A percentile compares a stretch with the other conserved stretches of the same genome.
phyloP scores from a whole-genome alignment of 2,329 filamentous ascomycete species.

The Xylariales sp. region DNA sequence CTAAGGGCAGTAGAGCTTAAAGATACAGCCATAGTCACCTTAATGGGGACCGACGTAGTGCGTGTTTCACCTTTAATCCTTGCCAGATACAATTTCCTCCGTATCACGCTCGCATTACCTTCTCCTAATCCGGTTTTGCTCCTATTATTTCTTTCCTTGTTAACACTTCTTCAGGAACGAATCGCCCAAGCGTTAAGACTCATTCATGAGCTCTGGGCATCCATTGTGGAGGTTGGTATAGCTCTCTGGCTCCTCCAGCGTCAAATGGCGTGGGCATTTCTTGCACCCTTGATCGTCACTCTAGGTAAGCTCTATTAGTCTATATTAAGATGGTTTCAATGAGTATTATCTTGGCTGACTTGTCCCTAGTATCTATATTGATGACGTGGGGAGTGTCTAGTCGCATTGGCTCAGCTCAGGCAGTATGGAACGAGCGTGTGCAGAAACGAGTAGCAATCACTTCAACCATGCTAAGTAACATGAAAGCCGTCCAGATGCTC shows the following conservation, averaged over 20 bases:
- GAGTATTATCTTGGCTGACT: neutral
- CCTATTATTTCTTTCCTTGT: neutral
- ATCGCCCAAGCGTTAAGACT: neutral
- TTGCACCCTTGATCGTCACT: slow-evolving; percentile 1
- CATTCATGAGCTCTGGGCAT: slow-evolving; percentile 1
- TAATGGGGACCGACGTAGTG: slow-evolving; percentile 5
- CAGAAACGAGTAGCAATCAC: neutral
- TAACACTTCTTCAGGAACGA: neutral
- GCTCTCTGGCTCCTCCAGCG: slow-evolving; percentile 16
- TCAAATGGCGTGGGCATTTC: slow-evolving; percentile 20
- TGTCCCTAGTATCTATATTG: neutral
- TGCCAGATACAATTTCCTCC: neutral
- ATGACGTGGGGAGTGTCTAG: neutral
- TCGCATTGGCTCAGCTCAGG: neutral
- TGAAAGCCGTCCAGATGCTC: slow-evolving; percentile 15
- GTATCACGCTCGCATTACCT: neutral
- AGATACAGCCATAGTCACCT: neutral
- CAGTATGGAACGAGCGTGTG: neutral
- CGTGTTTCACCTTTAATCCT: too few species aligned
- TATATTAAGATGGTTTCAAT: neutral
- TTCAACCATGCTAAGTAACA: slow-evolving; percentile 19
- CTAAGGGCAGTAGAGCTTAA: neutral
- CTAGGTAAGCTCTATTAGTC: neutral
- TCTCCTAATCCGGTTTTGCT: neutral
- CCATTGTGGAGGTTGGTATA: neutral